These are phyloP conservation scores for Kazachstania bromeliacearum DNA, from an alignment of 805 yeast species.

Conservation along the genomic window DNA sequence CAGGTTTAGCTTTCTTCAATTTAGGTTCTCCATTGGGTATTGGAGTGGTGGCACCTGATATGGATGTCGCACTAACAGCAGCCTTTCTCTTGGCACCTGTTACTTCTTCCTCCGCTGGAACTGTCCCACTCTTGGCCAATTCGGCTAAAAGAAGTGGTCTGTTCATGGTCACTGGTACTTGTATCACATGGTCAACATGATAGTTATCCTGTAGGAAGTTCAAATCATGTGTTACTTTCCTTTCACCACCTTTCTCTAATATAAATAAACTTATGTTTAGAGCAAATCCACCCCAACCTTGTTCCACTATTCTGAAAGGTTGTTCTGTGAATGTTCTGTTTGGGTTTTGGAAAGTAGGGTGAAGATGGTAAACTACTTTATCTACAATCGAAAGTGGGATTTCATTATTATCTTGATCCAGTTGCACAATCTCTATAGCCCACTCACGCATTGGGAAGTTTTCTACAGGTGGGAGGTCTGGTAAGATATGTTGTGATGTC, in stretches of 20 bases:
- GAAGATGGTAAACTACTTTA: conserved; percentile 85
- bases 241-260: conserved; percentile 82
- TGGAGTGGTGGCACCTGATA: not conserved
- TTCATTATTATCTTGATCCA: conserved; percentile 74
- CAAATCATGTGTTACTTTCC: conserved; percentile 78
- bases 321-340: conserved; percentile 67
- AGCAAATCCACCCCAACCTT: conserved; percentile 98
- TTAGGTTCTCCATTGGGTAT: conserved; percentile 29
- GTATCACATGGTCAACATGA: conserved; percentile 65
- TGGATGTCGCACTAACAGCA: conserved; percentile 1
- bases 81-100: conserved; percentile 23
- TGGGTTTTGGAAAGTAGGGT: conserved; percentile 91
- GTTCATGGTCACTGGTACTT: conserved; percentile 50
- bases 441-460: conserved; percentile 92
- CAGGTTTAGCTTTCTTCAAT: conserved; percentile 43
- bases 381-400: conserved; percentile 83
- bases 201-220: conserved; percentile 74
- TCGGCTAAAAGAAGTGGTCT: conserved; percentile 65
- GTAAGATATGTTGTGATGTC: conserved; percentile 73
- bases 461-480: conserved; percentile 77
- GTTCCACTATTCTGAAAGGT: conserved; percentile 82
- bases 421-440: conserved; percentile 67
- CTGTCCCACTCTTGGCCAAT: conserved; percentile 73
- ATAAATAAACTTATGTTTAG: conserved; percentile 68
- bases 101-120: conserved; percentile 25